Percentiles rank a stretch among this genome's conserved stretches.
phyloP scores from a whole-genome alignment of 129 eudicot genomes.

The Flaveria sonorensis region DNA sequence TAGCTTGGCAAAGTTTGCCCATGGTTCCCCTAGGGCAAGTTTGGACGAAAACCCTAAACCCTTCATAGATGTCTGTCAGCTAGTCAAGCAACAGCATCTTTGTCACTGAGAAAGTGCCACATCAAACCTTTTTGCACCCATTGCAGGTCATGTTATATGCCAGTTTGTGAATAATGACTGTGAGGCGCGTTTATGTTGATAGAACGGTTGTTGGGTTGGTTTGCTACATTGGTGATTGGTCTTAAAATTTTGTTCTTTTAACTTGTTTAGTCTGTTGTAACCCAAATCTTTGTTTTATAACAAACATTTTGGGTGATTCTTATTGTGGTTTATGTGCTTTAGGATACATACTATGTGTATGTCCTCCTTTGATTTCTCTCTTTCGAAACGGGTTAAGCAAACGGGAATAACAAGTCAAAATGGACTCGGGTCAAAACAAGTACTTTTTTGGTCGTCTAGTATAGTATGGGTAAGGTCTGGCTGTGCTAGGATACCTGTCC shows the following conservation, averaged over 20 bases:
- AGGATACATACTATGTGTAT: background rate
- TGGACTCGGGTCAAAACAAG: background rate
- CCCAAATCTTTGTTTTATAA: background rate
- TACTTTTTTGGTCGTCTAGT: background rate
- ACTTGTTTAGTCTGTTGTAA: no score
- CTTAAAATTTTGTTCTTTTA: background rate
- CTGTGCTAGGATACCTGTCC: background rate
- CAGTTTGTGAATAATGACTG: background rate
- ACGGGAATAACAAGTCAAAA: background rate
- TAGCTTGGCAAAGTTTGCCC: background rate
- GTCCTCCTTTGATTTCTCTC: background rate
- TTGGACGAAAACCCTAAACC: background rate
- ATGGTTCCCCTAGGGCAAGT: background rate
- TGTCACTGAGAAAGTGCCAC: background rate
- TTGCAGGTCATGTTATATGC: background rate
- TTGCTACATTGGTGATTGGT: background rate
- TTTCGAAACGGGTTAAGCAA: background rate
- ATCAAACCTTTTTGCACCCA: background rate
- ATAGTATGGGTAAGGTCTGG: background rate
- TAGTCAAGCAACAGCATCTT: background rate
- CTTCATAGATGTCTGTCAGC: background rate
- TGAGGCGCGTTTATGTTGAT: background rate
- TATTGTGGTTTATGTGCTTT: background rate
- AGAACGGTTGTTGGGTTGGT: background rate
- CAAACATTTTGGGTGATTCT: background rate